Base-by-base conservation (phyloP, 495 filamentous ascomycete species). In the Aspergillus baeticus region DNA sequence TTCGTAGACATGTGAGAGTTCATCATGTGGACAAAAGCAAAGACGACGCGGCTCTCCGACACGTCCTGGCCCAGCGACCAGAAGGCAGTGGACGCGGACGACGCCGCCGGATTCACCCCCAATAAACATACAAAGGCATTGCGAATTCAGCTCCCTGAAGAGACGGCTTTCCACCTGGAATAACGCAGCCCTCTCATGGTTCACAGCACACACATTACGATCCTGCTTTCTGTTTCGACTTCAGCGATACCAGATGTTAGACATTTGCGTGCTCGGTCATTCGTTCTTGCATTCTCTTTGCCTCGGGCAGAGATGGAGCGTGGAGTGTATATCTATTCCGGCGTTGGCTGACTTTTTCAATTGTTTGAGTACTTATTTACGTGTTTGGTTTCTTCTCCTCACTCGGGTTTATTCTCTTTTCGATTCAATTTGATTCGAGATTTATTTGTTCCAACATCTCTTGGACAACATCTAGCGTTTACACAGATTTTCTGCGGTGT, bases 21-120 rank as follows among this genome's bases (percentile, higher is more conserved):
- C 92, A 96, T 58, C 93, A 96, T 61, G 72, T 84, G 36, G 92
- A 96, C 62, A 95, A 91, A 67, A 84, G 86, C 69, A 88, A 88
- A 70, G 90, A 96, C 57, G 93, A 96, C 60, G 84, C 90, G 0
- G 66, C 73, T 39, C 74, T 97, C 47, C 82, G 92, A 22, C 85
- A 91, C 35, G 91, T 96, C 7, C 82, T 96, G 33, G 80, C 87
- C 6, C 92, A 96, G 65, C 77, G 92, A 15, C 86, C 89, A 1
- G 87, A 96, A 64, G 94, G 93, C 37, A 91, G 90, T 34, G 88
- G 83, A 60, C 81, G 91, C 62, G 90, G 92, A 18, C 81, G 94
- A 63, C 81, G 94, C 61, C 85, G 92, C 66, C 81, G 92, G 23
- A 63, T 68, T 20, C 71, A 75, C 53, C 56, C 57, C 2, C 63